Percentiles rank a stretch among this genome's conserved stretches.
These are phyloP conservation scores for Pouteria glomerata DNA, from an alignment of 148 eudicot genomes.

Conservation along the genomic window DNA sequence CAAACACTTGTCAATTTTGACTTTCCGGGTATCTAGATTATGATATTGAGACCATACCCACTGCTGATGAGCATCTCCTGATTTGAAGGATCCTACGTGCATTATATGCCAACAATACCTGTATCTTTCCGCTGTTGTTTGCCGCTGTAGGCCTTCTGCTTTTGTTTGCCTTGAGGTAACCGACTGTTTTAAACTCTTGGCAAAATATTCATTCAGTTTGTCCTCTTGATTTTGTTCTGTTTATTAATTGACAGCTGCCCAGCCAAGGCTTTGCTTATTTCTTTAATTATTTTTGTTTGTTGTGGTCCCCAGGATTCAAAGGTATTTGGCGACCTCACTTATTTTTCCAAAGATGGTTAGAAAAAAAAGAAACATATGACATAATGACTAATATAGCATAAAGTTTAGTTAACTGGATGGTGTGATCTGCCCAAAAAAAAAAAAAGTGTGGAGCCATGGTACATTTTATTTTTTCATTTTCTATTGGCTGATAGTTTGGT, in stretches of 20 bases:
- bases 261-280: not conserved
- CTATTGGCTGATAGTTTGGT: not conserved
- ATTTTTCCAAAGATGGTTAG: not conserved
- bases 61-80: slow-evolving; percentile 15
- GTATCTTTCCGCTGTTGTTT: slow-evolving; percentile 91
- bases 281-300: slow-evolving; percentile 2
- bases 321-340: not conserved
- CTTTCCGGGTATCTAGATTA: slow-evolving; percentile 2
- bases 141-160: slow-evolving; percentile 78
- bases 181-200: not conserved
- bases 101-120: slow-evolving; percentile 87
- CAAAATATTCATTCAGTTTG: not conserved
- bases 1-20: not conserved
- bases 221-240: not conserved
- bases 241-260: slow-evolving; percentile 7
- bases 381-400: not conserved
- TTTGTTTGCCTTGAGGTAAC: slow-evolving; percentile 92
- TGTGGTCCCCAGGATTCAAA: not conserved
- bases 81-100: slow-evolving; percentile 86
- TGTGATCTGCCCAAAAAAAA: not conserved
- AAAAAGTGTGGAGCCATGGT: too few relatives aligned
- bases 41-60: not conserved
- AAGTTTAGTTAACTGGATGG: not conserved
- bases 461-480: not conserved
- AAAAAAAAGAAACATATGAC: not conserved